Percentiles rank a stretch among this genome's conserved stretches.
These are phyloP conservation scores for Termitomyces sp. DNA, from an alignment of 1,284 basidiomycete genomes.

Conservation along the genomic window DNA sequence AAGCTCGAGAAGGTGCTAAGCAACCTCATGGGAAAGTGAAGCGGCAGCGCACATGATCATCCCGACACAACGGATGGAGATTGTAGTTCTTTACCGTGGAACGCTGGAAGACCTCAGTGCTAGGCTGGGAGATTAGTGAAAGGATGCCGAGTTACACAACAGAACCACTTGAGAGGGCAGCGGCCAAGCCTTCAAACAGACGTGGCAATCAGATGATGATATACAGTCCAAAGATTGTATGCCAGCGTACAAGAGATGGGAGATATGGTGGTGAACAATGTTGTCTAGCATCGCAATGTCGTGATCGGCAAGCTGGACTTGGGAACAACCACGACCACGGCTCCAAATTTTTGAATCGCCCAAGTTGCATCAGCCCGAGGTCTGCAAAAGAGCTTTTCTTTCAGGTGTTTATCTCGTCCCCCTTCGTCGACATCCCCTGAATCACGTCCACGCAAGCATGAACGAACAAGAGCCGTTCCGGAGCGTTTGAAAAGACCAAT, in stretches of 20 bases:
- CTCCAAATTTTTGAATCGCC: conserved; percentile 53
- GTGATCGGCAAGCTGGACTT: conserved; percentile 60
- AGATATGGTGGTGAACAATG: conserved; percentile 63
- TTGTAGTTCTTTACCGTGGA: conserved; percentile 64
- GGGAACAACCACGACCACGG: conserved; percentile 57
- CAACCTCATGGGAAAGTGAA: conserved; percentile 22
- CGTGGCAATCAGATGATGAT: conserved; percentile 9
- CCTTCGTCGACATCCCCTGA: no score
- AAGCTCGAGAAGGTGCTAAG: conserved; percentile 22
- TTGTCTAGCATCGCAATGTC: conserved; percentile 63
- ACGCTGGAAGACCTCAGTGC: conserved; percentile 40
- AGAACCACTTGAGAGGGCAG: conserved; percentile 68
- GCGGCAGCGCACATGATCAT: conserved; percentile 30
- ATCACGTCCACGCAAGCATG: background rate
- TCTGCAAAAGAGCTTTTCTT: conserved; percentile 37
- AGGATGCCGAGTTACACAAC: conserved; percentile 54
- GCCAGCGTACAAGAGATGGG: conserved; percentile 54
- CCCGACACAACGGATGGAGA: conserved; percentile 50
- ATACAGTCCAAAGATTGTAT: background rate
- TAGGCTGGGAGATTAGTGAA: background rate
- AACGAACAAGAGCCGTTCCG: background rate
- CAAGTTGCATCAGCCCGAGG: conserved; percentile 51
- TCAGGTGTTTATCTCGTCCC: no score
- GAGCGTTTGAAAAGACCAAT: conserved; percentile 8
- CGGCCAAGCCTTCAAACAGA: conserved; percentile 44